Conservation (phyloP, 495 filamentous ascomycete species). For the Bombardia bombarda region DNA sequence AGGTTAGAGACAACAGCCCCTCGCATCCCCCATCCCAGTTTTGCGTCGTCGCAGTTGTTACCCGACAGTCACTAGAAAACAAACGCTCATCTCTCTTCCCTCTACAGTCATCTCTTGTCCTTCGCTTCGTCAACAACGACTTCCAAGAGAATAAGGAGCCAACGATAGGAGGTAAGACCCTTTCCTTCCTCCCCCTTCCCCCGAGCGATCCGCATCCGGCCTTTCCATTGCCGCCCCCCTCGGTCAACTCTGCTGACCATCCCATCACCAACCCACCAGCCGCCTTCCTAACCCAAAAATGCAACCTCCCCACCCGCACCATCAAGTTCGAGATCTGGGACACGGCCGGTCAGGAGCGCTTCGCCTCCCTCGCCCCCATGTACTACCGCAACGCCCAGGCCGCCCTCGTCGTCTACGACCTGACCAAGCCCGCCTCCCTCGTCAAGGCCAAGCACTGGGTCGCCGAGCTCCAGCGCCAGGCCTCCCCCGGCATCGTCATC, state of each 20-base stretch:
- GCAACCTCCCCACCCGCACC: constrained; percentile 85
- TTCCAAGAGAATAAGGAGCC: constrained; percentile 99
- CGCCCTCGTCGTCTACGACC: constrained; percentile 97
- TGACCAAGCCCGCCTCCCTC: constrained; percentile 92
- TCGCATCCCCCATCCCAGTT: constrained; percentile 3
- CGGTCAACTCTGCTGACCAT: constrained; percentile 4
- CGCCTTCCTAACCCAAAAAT: constrained; percentile 98
- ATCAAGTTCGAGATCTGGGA: constrained; percentile 99
- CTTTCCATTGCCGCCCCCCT: no score
- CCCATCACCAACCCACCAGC: constrained; percentile 41
- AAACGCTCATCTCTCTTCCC: no score
- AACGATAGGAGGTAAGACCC: constrained; percentile 89
- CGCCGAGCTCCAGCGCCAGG: constrained; percentile 92
- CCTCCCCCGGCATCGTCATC: constrained; percentile 96
- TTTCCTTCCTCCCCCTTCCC: no score
- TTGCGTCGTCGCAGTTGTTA: neutral
- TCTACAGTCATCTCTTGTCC: constrained; percentile 83
- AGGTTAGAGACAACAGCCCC: constrained; percentile 68
- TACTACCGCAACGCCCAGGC: constrained; percentile 99
- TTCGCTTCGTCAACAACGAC: constrained; percentile 99
- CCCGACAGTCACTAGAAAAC: no score
- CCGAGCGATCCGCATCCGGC: neutral
- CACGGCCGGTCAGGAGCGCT: constrained; percentile 96
- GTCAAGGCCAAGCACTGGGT: constrained; percentile 99
- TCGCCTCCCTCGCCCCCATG: constrained; percentile 95